Evolutionary conservation across 2,329 filamentous ascomycete genomes (phyloP), one percentile per base, ranked within the genome.

Genomic region (Neonectria coccinea): DNA sequence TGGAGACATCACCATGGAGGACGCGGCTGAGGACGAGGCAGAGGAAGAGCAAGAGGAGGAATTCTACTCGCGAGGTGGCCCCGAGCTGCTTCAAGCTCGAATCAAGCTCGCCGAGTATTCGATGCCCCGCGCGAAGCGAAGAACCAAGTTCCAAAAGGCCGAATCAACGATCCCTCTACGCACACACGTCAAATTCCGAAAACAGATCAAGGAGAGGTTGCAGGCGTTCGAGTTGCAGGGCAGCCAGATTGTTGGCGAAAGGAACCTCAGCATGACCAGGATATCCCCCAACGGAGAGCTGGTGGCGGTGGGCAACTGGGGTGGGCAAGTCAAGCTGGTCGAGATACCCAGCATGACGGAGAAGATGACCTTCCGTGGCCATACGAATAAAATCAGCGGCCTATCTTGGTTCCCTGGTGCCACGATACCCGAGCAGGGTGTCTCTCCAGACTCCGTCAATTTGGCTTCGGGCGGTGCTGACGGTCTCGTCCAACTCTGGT

Each of bases 251-350:
- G 93, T 94, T 0, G 94, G 93, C 54, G 94, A 98, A 70, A 86
- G 96, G 42, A 92, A 97, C 20, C 89, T 99, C 59, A 95, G 94
- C 79, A 95, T 98, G 80, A 93, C 93, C 52, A 89, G 96, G 61
- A 94, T 99, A 80, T 90, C 95, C 8, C 96, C 96, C 1, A 91
- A 92, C 73, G 92, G 93, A 16, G 85, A 95, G 76, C 85, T 91
- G 10, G 86, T 98, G 39, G 96, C 95, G 3, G 92, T 93, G 2
- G 96, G 96, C 42, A 97, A 97, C 75, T 98, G 94, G 93, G 92
- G 90, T 56, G 96, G 96, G 56, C 91, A 92, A 55, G 90, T 99
- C 68, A 95, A 94, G 73, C 81, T 99, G 62, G 86, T 98, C 64
- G 89, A 91, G 62, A 90, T 97, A 20, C 95, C 94, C 2, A 92